Evolutionary conservation across 192 early-diverging fungal genomes (phyloP).

Genomic region (Rhizophagus prolifer): DNA sequence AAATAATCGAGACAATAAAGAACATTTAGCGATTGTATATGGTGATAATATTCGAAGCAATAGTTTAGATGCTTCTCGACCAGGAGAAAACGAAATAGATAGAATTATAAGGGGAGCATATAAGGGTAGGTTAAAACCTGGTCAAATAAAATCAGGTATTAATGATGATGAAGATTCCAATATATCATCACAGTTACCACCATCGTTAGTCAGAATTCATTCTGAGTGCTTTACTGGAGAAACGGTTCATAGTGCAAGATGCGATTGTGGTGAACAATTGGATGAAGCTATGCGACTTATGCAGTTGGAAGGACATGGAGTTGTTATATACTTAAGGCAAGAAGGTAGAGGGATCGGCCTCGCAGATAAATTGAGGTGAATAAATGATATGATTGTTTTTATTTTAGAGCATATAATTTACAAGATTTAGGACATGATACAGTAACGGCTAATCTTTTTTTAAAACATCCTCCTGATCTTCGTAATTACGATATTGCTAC

Average conservation of each 20-base stretch:
- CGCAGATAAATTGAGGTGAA: constrained; percentile 85
- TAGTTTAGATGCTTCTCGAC: constrained; percentile 62
- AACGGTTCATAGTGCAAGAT: constrained; percentile 84
- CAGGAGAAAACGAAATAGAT: constrained; percentile 76
- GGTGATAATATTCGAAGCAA: constrained; percentile 75
- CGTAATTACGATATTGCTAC: constrained; percentile 89
- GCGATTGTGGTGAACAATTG: constrained; percentile 95
- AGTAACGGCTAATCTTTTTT: constrained; percentile 82
- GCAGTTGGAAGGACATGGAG: constrained; percentile 79
- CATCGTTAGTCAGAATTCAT: constrained; percentile 88
- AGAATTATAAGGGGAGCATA: constrained; percentile 79
- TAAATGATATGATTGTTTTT: constrained; percentile 17
- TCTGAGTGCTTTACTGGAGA: constrained; percentile 98
- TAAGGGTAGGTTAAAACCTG: constrained; percentile 49
- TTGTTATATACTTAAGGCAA: constrained; percentile 93
- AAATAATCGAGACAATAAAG: constrained; percentile 81
- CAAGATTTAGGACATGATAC: constrained; percentile 97
- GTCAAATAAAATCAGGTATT: constrained; percentile 15
- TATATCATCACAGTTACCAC: not conserved
- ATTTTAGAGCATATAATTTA: constrained; percentile 91
- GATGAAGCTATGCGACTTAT: constrained; percentile 90
- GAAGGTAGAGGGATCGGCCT: constrained; percentile 96
- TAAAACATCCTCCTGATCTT: constrained; percentile 91
- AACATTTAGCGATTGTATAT: constrained; percentile 94
- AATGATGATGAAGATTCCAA: not conserved